Evolutionary conservation across 1,139 yeast species (phyloP).

Genomic region (Sugiyamaella xylanicola): DNA sequence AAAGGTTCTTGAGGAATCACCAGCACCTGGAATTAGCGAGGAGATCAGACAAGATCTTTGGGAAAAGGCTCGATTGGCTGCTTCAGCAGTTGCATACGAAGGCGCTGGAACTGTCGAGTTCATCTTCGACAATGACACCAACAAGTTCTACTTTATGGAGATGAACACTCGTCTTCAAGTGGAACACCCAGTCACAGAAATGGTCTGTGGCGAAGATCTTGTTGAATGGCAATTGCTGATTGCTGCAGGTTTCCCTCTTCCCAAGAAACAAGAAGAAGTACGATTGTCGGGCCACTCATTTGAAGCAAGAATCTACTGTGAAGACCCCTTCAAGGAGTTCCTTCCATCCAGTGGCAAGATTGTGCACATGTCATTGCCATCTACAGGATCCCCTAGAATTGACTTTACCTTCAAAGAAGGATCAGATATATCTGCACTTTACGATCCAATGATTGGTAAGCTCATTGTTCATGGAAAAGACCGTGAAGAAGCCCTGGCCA

Average conservation of each 20-base stretch:
- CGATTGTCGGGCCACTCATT: conserved; percentile 40
- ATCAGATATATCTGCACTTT: conserved; percentile 40
- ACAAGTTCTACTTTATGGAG: conserved; percentile 62
- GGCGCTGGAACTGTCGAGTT: conserved; percentile 69
- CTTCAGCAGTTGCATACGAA: conserved; percentile 56
- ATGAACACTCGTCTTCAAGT: conserved; percentile 66
- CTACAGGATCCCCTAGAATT: conserved; percentile 37
- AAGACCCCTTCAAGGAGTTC: conserved; percentile 41
- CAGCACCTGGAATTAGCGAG: conserved; percentile 55
- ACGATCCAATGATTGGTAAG: conserved; percentile 45
- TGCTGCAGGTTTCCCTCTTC: conserved; percentile 68
- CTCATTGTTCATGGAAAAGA: conserved; percentile 40
- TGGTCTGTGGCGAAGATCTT: conserved; percentile 87
- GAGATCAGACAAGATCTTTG: conserved; percentile 57
- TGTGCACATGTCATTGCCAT: conserved; percentile 36
- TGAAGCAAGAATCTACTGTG: conserved; percentile 43
- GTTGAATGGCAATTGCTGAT: conserved; percentile 94
- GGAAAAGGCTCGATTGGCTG: conserved; percentile 61
- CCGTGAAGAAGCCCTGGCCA: conserved; percentile 40
- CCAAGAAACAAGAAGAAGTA: conserved; percentile 40
- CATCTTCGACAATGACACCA: conserved; percentile 57
- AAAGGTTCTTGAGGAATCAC: conserved; percentile 54
- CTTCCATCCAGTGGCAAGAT: conserved; percentile 42
- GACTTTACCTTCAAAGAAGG: conserved; percentile 40
- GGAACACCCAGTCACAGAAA: conserved; percentile 70